These are phyloP conservation scores for Monosporozyma yasuniensis DNA, from an alignment of 805 yeast genomes.

Conservation along the genomic window DNA sequence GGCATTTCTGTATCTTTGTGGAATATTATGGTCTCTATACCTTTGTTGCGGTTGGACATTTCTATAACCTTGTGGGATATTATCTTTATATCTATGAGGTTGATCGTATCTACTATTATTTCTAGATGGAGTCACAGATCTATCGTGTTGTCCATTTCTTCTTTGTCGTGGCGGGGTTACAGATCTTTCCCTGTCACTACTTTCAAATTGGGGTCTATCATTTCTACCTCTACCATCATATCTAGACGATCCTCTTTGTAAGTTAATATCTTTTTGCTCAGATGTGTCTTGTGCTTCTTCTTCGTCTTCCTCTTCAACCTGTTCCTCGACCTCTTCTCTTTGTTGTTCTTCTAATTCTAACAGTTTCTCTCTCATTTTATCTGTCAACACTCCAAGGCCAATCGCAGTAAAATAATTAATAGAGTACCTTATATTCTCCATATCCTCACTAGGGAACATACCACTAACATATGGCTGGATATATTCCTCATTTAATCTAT, in stretches of 20 bases:
- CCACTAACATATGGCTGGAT: slow-evolving; percentile 43
- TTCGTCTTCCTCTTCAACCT: slow-evolving; percentile 7
- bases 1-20: not conserved
- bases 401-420: slow-evolving; percentile 91
- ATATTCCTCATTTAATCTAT: slow-evolving; percentile 44
- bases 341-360: slow-evolving; percentile 26
- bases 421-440: slow-evolving; percentile 58
- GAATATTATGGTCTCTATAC: not conserved
- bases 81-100: not conserved
- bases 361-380: slow-evolving; percentile 59
- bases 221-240: slow-evolving; percentile 7
- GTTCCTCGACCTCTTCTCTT: slow-evolving; percentile 9
- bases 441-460: slow-evolving; percentile 51
- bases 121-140: slow-evolving; percentile 19
- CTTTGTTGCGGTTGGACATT: not conserved
- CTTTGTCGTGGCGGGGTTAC: slow-evolving; percentile 14
- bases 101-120: slow-evolving; percentile 1
- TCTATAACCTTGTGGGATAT: not conserved
- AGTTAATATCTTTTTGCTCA: slow-evolving; percentile 4
- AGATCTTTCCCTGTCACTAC: slow-evolving; percentile 11
- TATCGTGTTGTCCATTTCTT: not conserved
- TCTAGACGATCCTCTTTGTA: not conserved
- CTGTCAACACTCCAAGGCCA: slow-evolving; percentile 77
- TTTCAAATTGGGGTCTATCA: not conserved
- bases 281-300: slow-evolving; percentile 7